A percentile compares a stretch with the other conserved stretches of the same genome.
Conservation (phyloP, 2,329 filamentous ascomycete species). For the Biscogniauxia sp. region DNA sequence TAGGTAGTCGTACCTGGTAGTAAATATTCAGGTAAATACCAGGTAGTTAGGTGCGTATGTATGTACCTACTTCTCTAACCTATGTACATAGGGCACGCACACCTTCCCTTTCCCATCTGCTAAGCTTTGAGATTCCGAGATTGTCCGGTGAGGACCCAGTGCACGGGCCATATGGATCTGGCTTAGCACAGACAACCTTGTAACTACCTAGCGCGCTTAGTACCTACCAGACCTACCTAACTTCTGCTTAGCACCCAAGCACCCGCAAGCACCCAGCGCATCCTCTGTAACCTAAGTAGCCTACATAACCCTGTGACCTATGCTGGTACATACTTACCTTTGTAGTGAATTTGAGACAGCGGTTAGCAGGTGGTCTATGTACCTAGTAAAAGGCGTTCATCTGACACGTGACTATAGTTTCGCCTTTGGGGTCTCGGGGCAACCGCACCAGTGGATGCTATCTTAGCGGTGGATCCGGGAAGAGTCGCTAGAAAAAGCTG, state of each 20-base stretch:
- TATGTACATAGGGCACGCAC: background rate
- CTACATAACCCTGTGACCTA: no score
- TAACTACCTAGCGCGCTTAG: background rate
- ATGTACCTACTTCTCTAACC: slow-evolving; percentile 6
- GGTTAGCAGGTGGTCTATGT: background rate
- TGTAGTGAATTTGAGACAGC: slow-evolving; percentile 8
- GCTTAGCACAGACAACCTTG: background rate
- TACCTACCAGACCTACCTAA: no score
- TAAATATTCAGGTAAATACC: no score
- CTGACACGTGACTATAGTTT: slow-evolving; percentile 17
- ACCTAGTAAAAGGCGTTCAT: slow-evolving; percentile 6
- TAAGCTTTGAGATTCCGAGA: slow-evolving; percentile 20
- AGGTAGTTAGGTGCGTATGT: background rate
- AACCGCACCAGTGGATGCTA: slow-evolving; percentile 20
- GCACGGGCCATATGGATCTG: background rate
- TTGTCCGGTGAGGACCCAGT: slow-evolving; percentile 17
- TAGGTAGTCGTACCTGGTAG: no score
- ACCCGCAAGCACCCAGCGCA: no score
- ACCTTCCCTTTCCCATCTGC: background rate
- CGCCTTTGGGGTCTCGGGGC: slow-evolving; percentile 19
- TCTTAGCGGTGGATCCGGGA: slow-evolving; percentile 41
- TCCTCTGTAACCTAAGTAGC: no score
- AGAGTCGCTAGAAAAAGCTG: slow-evolving; percentile 54
- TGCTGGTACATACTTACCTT: no score
- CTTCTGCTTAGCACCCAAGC: no score